These are phyloP conservation scores for Stachybotrys echinatus DNA, from an alignment of 2,329 filamentous ascomycete species.

Conservation along the genomic window DNA sequence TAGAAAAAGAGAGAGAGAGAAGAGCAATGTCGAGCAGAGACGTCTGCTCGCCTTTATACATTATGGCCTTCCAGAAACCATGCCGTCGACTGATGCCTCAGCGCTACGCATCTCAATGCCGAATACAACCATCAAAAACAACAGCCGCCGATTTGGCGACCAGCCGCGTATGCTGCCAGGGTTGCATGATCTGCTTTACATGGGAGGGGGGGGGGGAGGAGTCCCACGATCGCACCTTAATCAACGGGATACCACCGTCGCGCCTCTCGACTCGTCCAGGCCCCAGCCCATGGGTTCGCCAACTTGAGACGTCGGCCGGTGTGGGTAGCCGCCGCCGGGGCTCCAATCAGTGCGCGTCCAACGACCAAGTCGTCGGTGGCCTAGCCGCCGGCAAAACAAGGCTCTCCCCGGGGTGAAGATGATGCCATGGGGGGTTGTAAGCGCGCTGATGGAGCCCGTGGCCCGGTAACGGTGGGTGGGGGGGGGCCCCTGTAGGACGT, in stretches of 20 bases:
- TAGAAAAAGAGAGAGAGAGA: constrained; percentile 12
- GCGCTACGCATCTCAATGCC: neutral
- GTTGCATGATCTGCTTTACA: neutral
- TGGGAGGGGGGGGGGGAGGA: too few species aligned
- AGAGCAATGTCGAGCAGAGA: constrained; percentile 6
- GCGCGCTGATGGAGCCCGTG: neutral
- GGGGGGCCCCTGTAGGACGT: neutral
- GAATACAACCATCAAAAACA: neutral
- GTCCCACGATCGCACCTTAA: too few species aligned
- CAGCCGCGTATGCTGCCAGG: neutral
- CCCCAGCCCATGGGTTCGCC: neutral
- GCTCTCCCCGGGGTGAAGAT: neutral
- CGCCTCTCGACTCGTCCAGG: neutral
- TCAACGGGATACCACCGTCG: too few species aligned
- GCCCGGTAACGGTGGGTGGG: neutral
- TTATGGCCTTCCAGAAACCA: constrained; percentile 3
- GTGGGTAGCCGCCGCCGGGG: constrained; percentile 13
- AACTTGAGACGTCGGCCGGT: constrained; percentile 11
- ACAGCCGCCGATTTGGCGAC: neutral
- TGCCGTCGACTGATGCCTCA: neutral
- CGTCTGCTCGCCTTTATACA: constrained; percentile 16
- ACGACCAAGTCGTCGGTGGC: neutral
- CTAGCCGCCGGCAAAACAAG: constrained; percentile 4
- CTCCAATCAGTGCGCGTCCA: constrained; percentile 14
- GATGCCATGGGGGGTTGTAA: neutral